phyloP scores from a whole-genome alignment of 176 grass and related monocot species.

The Triticum turgidum region DNA sequence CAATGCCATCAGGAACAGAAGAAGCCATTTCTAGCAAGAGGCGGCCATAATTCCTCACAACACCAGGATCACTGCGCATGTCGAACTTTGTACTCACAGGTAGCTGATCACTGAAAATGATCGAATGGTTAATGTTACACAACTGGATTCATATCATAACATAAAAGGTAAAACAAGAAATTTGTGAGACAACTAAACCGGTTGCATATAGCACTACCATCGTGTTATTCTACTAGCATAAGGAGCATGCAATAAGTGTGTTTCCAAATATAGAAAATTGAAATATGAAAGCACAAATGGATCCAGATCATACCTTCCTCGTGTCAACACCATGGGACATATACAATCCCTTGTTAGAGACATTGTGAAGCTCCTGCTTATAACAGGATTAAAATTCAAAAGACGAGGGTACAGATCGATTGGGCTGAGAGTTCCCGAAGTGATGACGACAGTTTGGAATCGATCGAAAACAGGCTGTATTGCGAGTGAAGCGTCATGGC shows the following conservation, averaged over 20 bases:
- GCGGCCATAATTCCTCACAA: conserved; percentile 91
- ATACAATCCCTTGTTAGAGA: conserved; percentile 97
- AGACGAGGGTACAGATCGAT: conserved; percentile 94
- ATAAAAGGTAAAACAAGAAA: neutral
- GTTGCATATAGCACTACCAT: neutral
- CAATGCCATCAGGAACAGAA: conserved; percentile 91
- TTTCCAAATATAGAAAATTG: neutral
- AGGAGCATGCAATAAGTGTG: neutral
- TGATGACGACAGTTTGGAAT: conserved; percentile 89
- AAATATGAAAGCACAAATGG: neutral
- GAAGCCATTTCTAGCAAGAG: conserved; percentile 93
- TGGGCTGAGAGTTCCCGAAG: conserved; percentile 93
- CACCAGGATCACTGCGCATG: conserved; percentile 94
- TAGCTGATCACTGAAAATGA: conserved; percentile 83
- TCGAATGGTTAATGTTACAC: conserved; percentile 14
- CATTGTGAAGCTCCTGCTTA: conserved; percentile 98
- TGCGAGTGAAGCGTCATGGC: conserved; percentile 93
- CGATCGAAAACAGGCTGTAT: conserved; percentile 96
- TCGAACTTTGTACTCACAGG: conserved; percentile 95
- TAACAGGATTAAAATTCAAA: conserved; percentile 93
- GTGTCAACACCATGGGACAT: conserved; percentile 96
- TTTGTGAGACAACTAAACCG: neutral
- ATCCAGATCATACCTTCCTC: conserved; percentile 68
- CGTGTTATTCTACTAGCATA: neutral
- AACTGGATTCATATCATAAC: neutral